phyloP scores from a whole-genome alignment of 148 eudicot genomes.

The Beta vulgaris region DNA sequence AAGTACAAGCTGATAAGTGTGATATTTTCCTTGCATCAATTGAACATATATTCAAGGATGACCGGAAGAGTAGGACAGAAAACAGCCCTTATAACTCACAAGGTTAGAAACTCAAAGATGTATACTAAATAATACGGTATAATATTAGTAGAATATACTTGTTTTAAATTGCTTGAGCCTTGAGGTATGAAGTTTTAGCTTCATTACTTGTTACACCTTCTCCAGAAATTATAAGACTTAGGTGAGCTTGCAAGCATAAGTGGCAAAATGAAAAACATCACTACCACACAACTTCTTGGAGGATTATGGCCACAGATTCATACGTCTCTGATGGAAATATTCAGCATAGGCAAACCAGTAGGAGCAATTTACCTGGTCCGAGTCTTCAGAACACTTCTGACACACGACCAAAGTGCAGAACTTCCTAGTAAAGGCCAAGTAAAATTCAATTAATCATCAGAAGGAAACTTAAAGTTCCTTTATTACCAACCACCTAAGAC shows the following conservation, averaged over 20 bases:
- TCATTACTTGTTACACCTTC: background rate
- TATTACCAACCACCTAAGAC: background rate
- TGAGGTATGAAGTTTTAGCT: background rate
- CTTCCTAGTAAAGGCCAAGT: constrained; percentile 46
- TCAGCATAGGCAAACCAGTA: background rate
- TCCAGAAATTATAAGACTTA: background rate
- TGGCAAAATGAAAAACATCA: background rate
- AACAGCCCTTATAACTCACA: background rate
- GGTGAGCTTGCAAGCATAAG: background rate
- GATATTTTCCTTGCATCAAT: background rate
- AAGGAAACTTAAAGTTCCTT: background rate
- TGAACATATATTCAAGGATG: background rate
- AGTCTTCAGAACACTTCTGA: constrained; percentile 36
- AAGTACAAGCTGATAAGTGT: background rate
- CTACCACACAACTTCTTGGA: background rate
- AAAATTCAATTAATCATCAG: constrained; percentile 14
- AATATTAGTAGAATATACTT: no score
- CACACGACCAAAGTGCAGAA: constrained; percentile 70
- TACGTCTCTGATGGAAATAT: background rate
- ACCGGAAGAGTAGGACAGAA: background rate
- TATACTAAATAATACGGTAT: background rate
- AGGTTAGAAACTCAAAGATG: background rate
- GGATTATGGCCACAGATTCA: background rate
- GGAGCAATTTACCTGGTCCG: constrained; percentile 49
- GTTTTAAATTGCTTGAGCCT: no score